Conservation (phyloP, 1,284 basidiomycete genomes). For the Pseudozyma tsukubaensis region DNA sequence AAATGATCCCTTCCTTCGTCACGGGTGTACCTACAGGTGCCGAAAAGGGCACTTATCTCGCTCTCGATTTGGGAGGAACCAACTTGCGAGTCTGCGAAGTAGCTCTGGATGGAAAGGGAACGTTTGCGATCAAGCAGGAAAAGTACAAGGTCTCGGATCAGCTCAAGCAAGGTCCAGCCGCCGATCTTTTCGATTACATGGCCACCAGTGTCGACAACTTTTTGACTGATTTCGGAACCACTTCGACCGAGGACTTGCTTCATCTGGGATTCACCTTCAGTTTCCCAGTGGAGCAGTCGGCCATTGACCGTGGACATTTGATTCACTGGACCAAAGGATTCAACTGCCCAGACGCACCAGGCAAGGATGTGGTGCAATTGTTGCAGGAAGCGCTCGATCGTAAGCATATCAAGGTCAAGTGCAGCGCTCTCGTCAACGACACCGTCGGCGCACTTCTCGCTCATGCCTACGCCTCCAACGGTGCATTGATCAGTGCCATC, state of each 20-base stretch:
- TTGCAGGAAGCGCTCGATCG: conserved; percentile 92
- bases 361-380: conserved; percentile 89
- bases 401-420: conserved; percentile 92
- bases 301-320: conserved; percentile 86
- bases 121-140: conserved; percentile 79
- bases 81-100: conserved; percentile 87
- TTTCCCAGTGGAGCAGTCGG: conserved; percentile 91
- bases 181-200: conserved; percentile 77
- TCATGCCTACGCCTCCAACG: conserved; percentile 88
- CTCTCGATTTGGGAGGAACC: conserved; percentile 64
- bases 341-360: conserved; percentile 75
- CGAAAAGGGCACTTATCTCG: conserved; percentile 64
- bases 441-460: conserved; percentile 92
- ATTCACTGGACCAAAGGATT: conserved; percentile 69
- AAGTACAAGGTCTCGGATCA: conserved; percentile 65
- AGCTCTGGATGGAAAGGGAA: conserved; percentile 84
- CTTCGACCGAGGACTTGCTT: conserved; percentile 62
- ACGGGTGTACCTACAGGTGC: conserved; percentile 61
- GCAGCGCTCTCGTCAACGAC: conserved; percentile 94
- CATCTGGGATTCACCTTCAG: conserved; percentile 81
- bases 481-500: conserved; percentile 83
- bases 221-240: conserved; percentile 77
- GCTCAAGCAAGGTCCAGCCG: conserved; percentile 60
- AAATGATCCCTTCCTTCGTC: conserved; percentile 65
- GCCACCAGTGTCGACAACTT: conserved; percentile 95